Evolutionary conservation across 225 moss, liverwort and hornwort genomes (phyloP).

Genomic region (Straminergon stramineum): DNA sequence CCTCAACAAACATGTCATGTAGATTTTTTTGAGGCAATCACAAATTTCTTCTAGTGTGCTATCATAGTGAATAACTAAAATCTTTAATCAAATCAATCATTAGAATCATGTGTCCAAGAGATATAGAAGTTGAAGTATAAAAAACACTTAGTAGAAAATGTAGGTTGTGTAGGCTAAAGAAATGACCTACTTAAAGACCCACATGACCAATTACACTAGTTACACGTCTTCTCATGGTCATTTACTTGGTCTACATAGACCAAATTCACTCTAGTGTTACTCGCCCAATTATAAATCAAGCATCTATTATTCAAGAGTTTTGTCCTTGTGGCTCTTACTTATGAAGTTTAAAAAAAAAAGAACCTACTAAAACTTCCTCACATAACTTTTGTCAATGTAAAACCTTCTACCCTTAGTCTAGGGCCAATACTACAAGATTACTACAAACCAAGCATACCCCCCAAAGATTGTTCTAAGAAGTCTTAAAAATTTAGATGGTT

Average conservation of each 20-base stretch:
- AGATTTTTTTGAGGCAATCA: too few species aligned
- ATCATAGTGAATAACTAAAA: background rate
- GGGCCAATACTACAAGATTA: too few species aligned
- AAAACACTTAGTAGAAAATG: background rate
- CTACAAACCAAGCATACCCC: background rate
- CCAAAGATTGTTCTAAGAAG: background rate
- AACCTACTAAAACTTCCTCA: background rate
- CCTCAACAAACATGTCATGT: too few species aligned
- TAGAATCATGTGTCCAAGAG: background rate
- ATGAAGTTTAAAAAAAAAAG: background rate
- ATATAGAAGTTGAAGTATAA: background rate
- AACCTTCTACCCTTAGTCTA: background rate
- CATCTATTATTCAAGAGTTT: background rate
- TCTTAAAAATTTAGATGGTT: background rate
- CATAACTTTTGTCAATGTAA: background rate
- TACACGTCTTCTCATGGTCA: rapidly evolving
- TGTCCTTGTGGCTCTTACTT: background rate
- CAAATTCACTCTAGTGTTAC: background rate
- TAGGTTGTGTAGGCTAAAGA: background rate
- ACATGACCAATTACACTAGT: background rate
- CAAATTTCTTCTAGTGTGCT: too few species aligned
- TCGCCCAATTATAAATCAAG: background rate
- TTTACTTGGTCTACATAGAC: rapidly evolving
- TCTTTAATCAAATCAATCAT: background rate
- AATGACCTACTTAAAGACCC: background rate